A percentile compares a stretch with the other conserved stretches of the same genome.
Conservation (phyloP, 2,329 filamentous ascomycete genomes). For the Fusarium illudens region DNA sequence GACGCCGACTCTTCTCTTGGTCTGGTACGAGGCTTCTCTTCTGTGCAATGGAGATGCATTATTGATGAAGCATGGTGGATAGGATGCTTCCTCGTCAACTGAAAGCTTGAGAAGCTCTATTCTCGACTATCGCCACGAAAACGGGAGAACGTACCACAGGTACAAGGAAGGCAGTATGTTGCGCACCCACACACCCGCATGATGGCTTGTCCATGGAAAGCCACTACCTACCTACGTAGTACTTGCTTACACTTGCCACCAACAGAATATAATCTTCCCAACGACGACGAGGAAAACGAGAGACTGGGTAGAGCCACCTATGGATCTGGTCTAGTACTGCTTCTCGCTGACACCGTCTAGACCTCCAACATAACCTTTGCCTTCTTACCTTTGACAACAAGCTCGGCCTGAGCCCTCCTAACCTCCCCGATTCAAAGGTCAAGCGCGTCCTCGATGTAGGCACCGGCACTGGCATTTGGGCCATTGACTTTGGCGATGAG, state of each 20-base stretch:
- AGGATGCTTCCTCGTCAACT: neutral
- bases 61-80: neutral
- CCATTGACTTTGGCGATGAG: constrained; percentile 6
- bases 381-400: constrained; percentile 2
- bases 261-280: neutral
- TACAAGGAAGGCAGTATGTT: neutral
- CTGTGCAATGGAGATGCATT: neutral
- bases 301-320: neutral
- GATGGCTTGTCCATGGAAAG: neutral
- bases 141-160: neutral
- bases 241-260: neutral
- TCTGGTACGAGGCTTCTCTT: neutral
- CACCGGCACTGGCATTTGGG: constrained; percentile 4
- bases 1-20: neutral
- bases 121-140: neutral
- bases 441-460: neutral
- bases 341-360: neutral
- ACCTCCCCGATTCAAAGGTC: neutral
- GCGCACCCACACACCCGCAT: neutral
- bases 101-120: neutral
- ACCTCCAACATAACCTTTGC: constrained; percentile 5
- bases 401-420: neutral
- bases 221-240: too few species aligned
- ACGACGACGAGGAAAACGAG: neutral
- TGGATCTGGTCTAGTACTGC: neutral